Conservation (phyloP, 2,329 filamentous ascomycete species). For the Ophiostoma piceae region DNA sequence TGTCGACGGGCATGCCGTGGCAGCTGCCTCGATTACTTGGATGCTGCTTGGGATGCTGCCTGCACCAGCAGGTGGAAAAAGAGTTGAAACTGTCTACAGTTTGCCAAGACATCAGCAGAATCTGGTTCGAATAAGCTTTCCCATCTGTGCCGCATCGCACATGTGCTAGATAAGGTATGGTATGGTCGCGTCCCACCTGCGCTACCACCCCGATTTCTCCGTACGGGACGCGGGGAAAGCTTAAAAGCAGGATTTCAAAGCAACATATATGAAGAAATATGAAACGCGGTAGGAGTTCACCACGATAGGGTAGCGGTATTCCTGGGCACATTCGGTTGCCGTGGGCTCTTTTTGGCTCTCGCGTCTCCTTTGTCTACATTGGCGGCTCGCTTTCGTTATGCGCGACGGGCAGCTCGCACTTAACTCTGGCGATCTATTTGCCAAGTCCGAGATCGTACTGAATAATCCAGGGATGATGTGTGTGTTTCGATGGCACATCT, state of each 20-base stretch:
- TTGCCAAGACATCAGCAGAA: not conserved
- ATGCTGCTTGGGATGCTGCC: not conserved
- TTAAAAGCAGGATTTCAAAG: not conserved
- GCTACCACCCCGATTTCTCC: not conserved
- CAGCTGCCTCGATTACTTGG: not conserved
- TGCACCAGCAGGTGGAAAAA: not conserved
- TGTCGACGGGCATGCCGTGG: not conserved
- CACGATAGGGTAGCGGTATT: not conserved
- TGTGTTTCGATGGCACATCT: not conserved
- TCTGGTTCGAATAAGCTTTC: not conserved
- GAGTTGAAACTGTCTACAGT: not conserved
- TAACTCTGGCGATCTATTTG: no score
- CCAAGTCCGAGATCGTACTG: not conserved
- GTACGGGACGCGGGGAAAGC: not conserved
- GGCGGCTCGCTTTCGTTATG: no score
- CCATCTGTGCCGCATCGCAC: not conserved
- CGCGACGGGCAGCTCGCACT: no score
- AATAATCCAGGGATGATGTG: not conserved
- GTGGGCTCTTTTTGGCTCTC: no score
- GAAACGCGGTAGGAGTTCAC: not conserved
- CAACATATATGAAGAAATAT: not conserved
- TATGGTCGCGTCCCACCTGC: not conserved
- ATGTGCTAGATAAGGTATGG: not conserved
- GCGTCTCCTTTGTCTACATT: no score
- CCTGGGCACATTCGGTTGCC: not conserved